A percentile compares a stretch with the other conserved stretches of the same genome.
Conservation (phyloP, 2,329 filamentous ascomycete genomes). For the Colletotrichum sidae region DNA sequence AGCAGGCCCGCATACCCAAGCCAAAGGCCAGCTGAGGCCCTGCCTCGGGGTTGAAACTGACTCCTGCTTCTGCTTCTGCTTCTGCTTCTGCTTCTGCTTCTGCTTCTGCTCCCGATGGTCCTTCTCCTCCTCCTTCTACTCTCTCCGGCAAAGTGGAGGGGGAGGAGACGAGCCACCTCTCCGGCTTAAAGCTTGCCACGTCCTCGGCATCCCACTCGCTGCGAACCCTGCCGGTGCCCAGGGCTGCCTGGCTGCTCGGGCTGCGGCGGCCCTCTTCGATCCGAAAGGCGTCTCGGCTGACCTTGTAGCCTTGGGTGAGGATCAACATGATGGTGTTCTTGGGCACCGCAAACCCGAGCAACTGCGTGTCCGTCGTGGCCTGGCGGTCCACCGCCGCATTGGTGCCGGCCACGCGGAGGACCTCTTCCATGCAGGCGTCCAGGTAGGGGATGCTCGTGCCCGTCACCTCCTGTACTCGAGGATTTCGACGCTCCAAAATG, state of each 20-base stretch:
- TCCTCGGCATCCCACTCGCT: slow-evolving; percentile 17
- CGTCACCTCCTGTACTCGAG: slow-evolving; percentile 39
- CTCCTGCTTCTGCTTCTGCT: no score
- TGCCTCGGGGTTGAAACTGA: neutral
- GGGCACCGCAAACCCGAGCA: slow-evolving; percentile 43
- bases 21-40: slow-evolving; percentile 17
- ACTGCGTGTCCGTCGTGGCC: slow-evolving; percentile 40
- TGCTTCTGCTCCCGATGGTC: no score
- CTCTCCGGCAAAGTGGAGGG: no score
- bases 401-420: slow-evolving; percentile 41
- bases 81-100: no score
- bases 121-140: no score
- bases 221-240: neutral
- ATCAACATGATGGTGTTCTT: slow-evolving; percentile 41
- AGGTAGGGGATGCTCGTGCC: slow-evolving; percentile 40
- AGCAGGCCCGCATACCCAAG: slow-evolving; percentile 15
- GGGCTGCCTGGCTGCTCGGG: neutral
- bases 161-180: slow-evolving; percentile 38
- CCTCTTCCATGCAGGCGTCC: slow-evolving; percentile 46
- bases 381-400: slow-evolving; percentile 39
- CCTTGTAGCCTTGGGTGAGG: slow-evolving; percentile 18
- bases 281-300: neutral
- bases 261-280: slow-evolving; percentile 38
- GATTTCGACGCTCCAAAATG: slow-evolving; percentile 34
- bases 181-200: slow-evolving; percentile 37